These are phyloP conservation scores for Whalleya microplaca DNA, from an alignment of 2,329 filamentous ascomycete species.

Conservation along the genomic window DNA sequence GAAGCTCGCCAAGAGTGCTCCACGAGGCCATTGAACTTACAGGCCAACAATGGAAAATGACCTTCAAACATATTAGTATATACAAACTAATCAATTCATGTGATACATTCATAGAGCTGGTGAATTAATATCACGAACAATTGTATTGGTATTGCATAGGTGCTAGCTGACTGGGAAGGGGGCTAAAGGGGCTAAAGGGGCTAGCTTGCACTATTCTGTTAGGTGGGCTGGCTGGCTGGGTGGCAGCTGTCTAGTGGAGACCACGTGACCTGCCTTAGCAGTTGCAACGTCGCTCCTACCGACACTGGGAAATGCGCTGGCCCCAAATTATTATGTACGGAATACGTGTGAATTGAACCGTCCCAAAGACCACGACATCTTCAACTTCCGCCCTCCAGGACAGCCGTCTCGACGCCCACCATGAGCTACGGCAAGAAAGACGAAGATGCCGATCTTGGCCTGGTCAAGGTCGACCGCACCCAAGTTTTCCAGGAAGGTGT, in stretches of 20 bases:
- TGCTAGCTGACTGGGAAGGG: too few relatives aligned
- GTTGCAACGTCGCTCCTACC: slow-evolving; percentile 38
- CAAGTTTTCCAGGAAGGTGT: slow-evolving; percentile 98
- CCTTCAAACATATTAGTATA: background rate
- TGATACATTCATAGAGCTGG: background rate
- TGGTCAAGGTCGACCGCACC: slow-evolving; percentile 97
- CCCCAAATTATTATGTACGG: slow-evolving; percentile 31
- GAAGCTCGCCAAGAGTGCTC: slow-evolving; percentile 59
- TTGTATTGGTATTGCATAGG: background rate
- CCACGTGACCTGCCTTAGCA: slow-evolving; percentile 18
- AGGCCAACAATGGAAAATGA: background rate
- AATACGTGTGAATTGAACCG: slow-evolving; percentile 22
- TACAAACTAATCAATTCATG: too few relatives aligned
- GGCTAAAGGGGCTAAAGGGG: background rate
- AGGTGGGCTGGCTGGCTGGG: slow-evolving; percentile 5
- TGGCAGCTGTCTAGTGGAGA: too few relatives aligned
- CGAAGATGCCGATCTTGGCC: slow-evolving; percentile 89
- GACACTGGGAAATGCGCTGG: slow-evolving; percentile 28
- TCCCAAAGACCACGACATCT: slow-evolving; percentile 30
- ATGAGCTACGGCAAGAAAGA: slow-evolving; percentile 99
- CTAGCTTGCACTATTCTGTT: slow-evolving; percentile 1
- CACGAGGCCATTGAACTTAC: slow-evolving; percentile 44
- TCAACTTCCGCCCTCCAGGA: slow-evolving; percentile 33
- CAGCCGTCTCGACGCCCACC: slow-evolving; percentile 46
- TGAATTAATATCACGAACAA: background rate